phyloP scores from a whole-genome alignment of 164 flowering plant genomes.

The Magnolia kwangsiensis region DNA sequence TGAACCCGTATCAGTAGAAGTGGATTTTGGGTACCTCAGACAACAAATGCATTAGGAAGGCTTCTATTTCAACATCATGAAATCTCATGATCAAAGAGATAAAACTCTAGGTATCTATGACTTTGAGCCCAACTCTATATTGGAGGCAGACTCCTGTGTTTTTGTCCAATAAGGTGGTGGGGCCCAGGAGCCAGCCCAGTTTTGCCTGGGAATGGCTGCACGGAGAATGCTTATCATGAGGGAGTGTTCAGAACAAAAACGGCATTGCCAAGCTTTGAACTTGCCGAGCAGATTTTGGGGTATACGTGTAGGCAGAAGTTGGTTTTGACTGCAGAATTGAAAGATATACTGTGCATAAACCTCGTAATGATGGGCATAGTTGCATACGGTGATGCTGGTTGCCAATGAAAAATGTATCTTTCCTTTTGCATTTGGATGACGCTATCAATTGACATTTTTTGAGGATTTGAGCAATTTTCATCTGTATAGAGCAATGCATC shows the following conservation, averaged over 20 bases:
- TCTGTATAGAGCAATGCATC: slow-evolving; percentile 1
- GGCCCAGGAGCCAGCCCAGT: neutral
- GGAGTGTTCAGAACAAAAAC: neutral
- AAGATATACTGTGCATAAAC: slow-evolving; percentile 7
- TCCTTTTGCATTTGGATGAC: neutral
- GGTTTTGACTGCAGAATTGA: neutral
- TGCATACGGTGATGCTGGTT: slow-evolving; percentile 3
- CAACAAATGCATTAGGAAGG: neutral
- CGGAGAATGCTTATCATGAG: neutral
- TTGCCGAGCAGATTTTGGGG: neutral
- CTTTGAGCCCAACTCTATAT: neutral
- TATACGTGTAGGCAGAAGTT: neutral
- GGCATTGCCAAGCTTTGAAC: neutral
- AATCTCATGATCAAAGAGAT: slow-evolving; percentile 1
- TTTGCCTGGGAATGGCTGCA: slow-evolving; percentile 3
- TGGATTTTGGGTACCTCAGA: neutral
- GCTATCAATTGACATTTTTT: neutral
- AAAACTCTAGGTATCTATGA: neutral
- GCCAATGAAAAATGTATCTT: slow-evolving; percentile 1
- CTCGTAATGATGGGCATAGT: neutral
- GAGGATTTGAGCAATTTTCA: neutral
- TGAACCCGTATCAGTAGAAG: neutral
- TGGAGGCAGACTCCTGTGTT: neutral
- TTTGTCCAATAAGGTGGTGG: slow-evolving; percentile 9
- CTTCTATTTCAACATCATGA: slow-evolving; percentile 7